These are phyloP conservation scores for Bathelium albidoporum DNA, from an alignment of 495 filamentous ascomycete genomes.

Conservation along the genomic window DNA sequence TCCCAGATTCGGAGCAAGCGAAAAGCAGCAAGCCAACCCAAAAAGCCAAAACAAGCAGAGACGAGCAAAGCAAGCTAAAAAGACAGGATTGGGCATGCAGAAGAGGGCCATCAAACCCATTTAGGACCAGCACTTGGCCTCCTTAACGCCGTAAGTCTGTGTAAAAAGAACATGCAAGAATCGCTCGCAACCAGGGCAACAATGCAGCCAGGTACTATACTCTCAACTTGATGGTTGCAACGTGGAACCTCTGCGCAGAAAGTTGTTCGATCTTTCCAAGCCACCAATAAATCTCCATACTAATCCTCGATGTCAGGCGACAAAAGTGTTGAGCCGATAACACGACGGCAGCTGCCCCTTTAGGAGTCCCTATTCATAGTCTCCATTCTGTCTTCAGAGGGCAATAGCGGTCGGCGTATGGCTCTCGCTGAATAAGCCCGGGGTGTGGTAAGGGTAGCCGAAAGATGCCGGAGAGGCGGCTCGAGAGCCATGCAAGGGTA, in stretches of 20 bases:
- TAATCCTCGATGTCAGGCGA: background rate
- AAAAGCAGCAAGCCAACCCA: background rate
- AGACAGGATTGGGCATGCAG: background rate
- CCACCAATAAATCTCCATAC: background rate
- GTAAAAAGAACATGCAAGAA: constrained; percentile 4
- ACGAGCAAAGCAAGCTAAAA: background rate
- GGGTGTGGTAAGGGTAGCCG: constrained; percentile 21
- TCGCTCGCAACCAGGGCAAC: background rate
- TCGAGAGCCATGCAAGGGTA: constrained; percentile 22
- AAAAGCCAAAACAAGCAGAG: background rate
- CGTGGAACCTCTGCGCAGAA: background rate
- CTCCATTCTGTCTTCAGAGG: background rate
- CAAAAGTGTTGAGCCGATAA: background rate
- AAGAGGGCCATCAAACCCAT: background rate
- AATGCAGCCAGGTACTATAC: background rate
- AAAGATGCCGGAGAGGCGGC: constrained; percentile 24
- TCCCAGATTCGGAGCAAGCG: background rate
- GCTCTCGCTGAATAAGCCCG: constrained; percentile 20
- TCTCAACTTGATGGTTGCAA: background rate
- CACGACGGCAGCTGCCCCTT: background rate
- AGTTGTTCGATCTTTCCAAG: background rate
- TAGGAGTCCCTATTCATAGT: background rate
- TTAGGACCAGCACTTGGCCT: background rate
- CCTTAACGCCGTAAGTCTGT: background rate
- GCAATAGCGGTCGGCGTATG: constrained; percentile 11